Conservation (phyloP, 805 yeast genomes). For the Saturnispora gosingensis region DNA sequence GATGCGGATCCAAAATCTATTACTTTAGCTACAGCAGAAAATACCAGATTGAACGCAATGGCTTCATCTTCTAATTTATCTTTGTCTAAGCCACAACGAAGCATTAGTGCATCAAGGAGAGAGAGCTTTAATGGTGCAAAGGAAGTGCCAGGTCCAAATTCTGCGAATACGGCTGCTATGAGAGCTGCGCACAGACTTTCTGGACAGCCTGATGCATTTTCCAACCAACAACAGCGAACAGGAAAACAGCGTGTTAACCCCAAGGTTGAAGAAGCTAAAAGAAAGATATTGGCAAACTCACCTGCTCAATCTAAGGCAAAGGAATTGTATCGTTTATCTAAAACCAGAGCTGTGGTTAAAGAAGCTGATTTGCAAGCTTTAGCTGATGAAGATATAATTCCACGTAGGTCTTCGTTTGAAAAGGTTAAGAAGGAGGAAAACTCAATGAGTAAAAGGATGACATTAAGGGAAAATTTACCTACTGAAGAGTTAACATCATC, state of each 20-base stretch:
- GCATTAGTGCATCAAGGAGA: neutral
- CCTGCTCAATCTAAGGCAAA: constrained; percentile 36
- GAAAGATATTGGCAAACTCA: constrained; percentile 10
- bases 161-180: constrained; percentile 26
- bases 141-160: neutral
- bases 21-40: constrained; percentile 68
- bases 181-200: constrained; percentile 21
- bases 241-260: constrained; percentile 8
- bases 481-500: neutral
- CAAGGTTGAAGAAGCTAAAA: constrained; percentile 13
- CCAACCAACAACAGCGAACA: constrained; percentile 4
- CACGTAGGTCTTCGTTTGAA: constrained; percentile 47
- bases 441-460: constrained; percentile 25
- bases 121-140: neutral
- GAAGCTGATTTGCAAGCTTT: constrained; percentile 7
- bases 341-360: constrained; percentile 15
- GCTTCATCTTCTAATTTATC: constrained; percentile 26
- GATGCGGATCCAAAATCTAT: constrained; percentile 53
- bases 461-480: constrained; percentile 17
- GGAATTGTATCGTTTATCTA: constrained; percentile 44
- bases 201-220: constrained; percentile 8
- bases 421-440: constrained; percentile 25
- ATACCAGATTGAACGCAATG: constrained; percentile 63
- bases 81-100: neutral
- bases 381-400: constrained; percentile 8